These are phyloP conservation scores for Ascochyta pisi DNA, from an alignment of 2,329 filamentous ascomycete genomes.

Conservation along the genomic window DNA sequence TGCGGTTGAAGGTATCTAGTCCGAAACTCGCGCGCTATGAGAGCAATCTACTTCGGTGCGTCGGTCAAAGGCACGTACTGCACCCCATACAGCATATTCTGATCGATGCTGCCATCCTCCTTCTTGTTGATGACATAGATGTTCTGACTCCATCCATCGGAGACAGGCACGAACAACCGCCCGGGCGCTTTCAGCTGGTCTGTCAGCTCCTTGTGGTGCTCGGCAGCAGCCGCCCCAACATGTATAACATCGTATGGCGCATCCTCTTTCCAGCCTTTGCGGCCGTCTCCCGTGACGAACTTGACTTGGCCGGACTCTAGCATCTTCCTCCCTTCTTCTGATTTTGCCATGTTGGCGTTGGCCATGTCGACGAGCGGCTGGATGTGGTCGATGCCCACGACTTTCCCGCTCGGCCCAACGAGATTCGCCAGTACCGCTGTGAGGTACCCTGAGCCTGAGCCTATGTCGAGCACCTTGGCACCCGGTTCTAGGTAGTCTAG, in stretches of 20 bases:
- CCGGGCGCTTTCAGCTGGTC: constrained; percentile 82
- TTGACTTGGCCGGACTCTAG: constrained; percentile 69
- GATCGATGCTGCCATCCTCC: constrained; percentile 63
- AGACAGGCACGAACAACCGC: constrained; percentile 79
- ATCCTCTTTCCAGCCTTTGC: constrained; percentile 55
- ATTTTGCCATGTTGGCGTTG: constrained; percentile 53
- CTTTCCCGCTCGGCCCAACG: constrained; percentile 58
- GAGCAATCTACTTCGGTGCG: constrained; percentile 55
- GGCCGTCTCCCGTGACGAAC: constrained; percentile 75
- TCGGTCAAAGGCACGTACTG: constrained; percentile 80
- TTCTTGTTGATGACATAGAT: constrained; percentile 80
- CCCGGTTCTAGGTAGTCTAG: constrained; percentile 63
- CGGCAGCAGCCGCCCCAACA: constrained; percentile 83
- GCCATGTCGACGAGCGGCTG: constrained; percentile 54
- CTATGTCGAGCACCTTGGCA: constrained; percentile 57
- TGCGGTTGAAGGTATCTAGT: constrained; percentile 4
- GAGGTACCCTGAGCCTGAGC: constrained; percentile 70
- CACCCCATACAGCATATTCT: constrained; percentile 69
- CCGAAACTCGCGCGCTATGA: background rate
- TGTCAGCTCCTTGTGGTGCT: constrained; percentile 74
- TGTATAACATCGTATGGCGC: constrained; percentile 89
- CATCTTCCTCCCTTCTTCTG: constrained; percentile 58
- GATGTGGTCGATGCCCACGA: constrained; percentile 60
- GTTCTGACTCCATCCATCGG: constrained; percentile 64
- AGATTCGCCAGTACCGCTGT: constrained; percentile 88